Evolutionary conservation across 495 filamentous ascomycete genomes (phyloP).

Genomic region (Oidiodendron maius): DNA sequence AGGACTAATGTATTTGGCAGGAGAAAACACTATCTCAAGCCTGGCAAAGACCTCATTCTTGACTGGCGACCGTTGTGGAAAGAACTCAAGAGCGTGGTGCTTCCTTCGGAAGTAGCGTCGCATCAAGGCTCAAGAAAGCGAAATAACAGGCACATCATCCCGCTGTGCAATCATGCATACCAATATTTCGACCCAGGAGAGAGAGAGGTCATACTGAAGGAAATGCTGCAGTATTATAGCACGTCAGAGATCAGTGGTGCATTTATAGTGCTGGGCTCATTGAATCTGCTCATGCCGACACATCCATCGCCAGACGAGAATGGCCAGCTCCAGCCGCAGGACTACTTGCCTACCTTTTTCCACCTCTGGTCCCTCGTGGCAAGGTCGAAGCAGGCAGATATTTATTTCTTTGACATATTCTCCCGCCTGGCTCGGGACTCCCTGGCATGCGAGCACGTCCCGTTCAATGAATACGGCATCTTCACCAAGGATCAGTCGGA

Average conservation of each 20-base stretch:
- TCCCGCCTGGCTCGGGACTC: slow-evolving; percentile 83
- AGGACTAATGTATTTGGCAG: slow-evolving; percentile 38
- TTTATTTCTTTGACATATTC: slow-evolving; percentile 80
- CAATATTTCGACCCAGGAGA: slow-evolving; percentile 88
- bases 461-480: slow-evolving; percentile 82
- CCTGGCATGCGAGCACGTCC: slow-evolving; percentile 63
- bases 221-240: slow-evolving; percentile 91
- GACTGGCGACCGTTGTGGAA: slow-evolving; percentile 93
- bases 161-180: slow-evolving; percentile 83
- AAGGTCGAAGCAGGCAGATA: slow-evolving; percentile 81
- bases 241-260: slow-evolving; percentile 86
- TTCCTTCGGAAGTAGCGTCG: slow-evolving; percentile 68
- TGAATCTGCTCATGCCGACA: slow-evolving; percentile 86
- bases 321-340: slow-evolving; percentile 68
- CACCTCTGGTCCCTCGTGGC: slow-evolving; percentile 94
- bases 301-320: slow-evolving; percentile 64
- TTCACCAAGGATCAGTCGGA: slow-evolving; percentile 90
- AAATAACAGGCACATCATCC: slow-evolving; percentile 56
- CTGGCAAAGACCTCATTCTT: slow-evolving; percentile 78
- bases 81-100: slow-evolving; percentile 80
- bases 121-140: slow-evolving; percentile 39
- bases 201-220: slow-evolving; percentile 81
- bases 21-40: slow-evolving; percentile 91
- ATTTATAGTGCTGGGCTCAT: slow-evolving; percentile 76
- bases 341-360: slow-evolving; percentile 86